phyloP scores from a whole-genome alignment of 2,329 filamentous ascomycete species.

The Ceratocystis cacaofunesta region DNA sequence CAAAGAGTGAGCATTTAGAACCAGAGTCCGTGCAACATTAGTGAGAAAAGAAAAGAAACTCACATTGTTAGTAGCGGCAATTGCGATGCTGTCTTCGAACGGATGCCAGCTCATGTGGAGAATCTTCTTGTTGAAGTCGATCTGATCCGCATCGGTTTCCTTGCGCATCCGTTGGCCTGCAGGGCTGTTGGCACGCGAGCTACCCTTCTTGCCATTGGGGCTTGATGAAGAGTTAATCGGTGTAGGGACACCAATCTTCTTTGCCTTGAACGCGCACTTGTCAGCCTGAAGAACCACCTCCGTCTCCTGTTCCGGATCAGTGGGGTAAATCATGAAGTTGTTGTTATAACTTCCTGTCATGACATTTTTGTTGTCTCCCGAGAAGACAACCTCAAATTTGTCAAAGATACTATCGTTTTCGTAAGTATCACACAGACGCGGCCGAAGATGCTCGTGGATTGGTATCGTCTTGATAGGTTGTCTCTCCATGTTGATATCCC shows the following conservation, averaged over 20 bases:
- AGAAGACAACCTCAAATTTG: constrained; percentile 99
- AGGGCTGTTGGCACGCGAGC: constrained; percentile 77
- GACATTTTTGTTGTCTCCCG: constrained; percentile 93
- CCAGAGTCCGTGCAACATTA: too few species aligned
- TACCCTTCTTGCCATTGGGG: constrained; percentile 71
- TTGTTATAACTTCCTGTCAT: constrained; percentile 99
- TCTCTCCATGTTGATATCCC: constrained; percentile 98
- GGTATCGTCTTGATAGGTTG: constrained; percentile 97
- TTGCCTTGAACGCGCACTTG: constrained; percentile 98
- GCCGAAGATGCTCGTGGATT: constrained; percentile 91
- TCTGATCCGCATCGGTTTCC: constrained; percentile 97
- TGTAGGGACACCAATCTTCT: constrained; percentile 96
- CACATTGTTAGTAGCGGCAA: constrained; percentile 98
- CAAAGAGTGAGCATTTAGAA: background rate
- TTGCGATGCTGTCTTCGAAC: constrained; percentile 97
- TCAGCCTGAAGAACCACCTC: constrained; percentile 96
- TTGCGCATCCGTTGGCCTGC: constrained; percentile 92
- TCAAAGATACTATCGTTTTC: constrained; percentile 99
- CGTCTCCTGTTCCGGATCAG: constrained; percentile 87
- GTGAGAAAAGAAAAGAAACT: constrained; percentile 30
- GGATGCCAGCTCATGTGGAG: constrained; percentile 99
- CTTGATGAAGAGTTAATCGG: constrained; percentile 78
- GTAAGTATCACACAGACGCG: constrained; percentile 90
- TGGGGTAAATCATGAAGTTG: constrained; percentile 99
- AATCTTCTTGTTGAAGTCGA: constrained; percentile 99